These are phyloP conservation scores for Mycena floridula DNA, from an alignment of 768 basidiomycete species.

Conservation along the genomic window DNA sequence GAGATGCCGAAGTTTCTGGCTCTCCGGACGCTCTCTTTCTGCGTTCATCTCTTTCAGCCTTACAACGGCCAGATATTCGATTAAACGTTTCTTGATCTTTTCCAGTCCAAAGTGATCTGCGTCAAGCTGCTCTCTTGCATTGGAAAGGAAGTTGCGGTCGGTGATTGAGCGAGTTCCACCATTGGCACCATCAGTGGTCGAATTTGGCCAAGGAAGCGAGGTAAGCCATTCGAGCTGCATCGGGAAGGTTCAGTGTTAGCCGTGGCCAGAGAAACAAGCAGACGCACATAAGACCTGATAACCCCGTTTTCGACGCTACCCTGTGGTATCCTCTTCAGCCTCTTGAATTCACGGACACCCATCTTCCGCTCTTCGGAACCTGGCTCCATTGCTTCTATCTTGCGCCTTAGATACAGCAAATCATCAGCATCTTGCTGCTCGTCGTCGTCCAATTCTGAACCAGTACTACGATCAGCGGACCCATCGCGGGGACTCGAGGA, in stretches of 20 bases:
- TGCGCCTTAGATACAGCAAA: constrained; percentile 61
- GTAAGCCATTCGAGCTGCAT: constrained; percentile 90
- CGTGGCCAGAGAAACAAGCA: constrained; percentile 1
- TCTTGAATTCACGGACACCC: constrained; percentile 75
- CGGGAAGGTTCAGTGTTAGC: constrained; percentile 7
- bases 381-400: constrained; percentile 67
- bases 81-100: constrained; percentile 85
- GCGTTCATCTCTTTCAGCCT: constrained; percentile 48
- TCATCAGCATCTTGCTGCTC: constrained; percentile 81
- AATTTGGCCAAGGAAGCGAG: constrained; percentile 75
- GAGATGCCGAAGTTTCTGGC: constrained; percentile 22
- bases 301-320: constrained; percentile 91
- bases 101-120: constrained; percentile 89
- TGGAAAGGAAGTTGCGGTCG: constrained; percentile 55
- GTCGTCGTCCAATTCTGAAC: constrained; percentile 64
- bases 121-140: constrained; percentile 77
- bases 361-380: constrained; percentile 80
- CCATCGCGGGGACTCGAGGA: constrained; percentile 15
- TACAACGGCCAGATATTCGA: constrained; percentile 90
- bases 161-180: constrained; percentile 23
- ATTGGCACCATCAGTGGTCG: constrained; percentile 16
- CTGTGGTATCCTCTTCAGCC: constrained; percentile 82
- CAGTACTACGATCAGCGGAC: constrained; percentile 17
- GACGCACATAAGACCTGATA: constrained; percentile 70
- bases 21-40: constrained; percentile 26